Conservation (phyloP, 768 basidiomycete species). For the Multifurca ochricompacta region DNA sequence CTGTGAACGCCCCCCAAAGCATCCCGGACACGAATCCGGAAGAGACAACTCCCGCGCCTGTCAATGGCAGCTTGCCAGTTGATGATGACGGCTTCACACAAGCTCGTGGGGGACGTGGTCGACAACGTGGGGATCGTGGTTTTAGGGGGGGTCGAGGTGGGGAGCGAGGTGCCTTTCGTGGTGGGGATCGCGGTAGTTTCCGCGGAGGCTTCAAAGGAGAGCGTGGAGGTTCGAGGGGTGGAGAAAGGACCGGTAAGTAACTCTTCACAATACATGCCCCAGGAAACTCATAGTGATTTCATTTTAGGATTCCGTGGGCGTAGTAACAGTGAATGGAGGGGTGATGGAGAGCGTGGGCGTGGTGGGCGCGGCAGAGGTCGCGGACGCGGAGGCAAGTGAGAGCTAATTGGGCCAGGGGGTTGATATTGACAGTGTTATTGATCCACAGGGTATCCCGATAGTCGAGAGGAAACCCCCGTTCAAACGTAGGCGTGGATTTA, state of each 20-base stretch:
- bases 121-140: slow-evolving; percentile 16
- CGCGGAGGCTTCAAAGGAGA: slow-evolving; percentile 36
- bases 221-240: slow-evolving; percentile 28
- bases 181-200: slow-evolving; percentile 30
- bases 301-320: slow-evolving; percentile 22
- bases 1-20: slow-evolving; percentile 30
- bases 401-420: neutral
- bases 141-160: slow-evolving; percentile 15
- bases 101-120: slow-evolving; percentile 21
- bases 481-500: slow-evolving; percentile 12
- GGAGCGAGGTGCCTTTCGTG: slow-evolving; percentile 19
- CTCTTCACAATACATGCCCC: neutral
- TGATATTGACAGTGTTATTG: neutral
- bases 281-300: neutral
- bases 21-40: slow-evolving; percentile 24
- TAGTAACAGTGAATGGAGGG: slow-evolving; percentile 28
- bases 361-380: slow-evolving; percentile 28
- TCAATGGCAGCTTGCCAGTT: slow-evolving; percentile 24
- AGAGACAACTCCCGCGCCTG: slow-evolving; percentile 23
- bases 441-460: slow-evolving; percentile 11
- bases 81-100: slow-evolving; percentile 58
- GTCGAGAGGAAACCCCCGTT: slow-evolving; percentile 11
- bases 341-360: slow-evolving; percentile 24
- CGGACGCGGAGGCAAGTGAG: slow-evolving; percentile 25
- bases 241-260: slow-evolving; percentile 14